phyloP scores from a whole-genome alignment of 495 filamentous ascomycete species.

The Penicillium herquei region DNA sequence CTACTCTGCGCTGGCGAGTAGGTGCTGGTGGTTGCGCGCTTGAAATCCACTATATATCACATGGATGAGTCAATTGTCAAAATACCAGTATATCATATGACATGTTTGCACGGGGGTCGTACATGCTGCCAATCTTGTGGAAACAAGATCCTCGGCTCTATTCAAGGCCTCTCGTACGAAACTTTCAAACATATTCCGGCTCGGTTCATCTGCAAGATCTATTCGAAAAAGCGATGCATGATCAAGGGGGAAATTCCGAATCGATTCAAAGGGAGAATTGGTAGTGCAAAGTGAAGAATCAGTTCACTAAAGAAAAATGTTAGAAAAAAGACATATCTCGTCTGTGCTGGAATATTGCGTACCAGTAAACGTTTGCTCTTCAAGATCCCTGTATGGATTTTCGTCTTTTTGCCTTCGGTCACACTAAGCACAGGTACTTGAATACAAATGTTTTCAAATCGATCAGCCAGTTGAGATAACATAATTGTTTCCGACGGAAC shows the following conservation, averaged over 20 bases:
- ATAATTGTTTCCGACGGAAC: constrained; percentile 2
- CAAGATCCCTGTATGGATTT: neutral
- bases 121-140: neutral
- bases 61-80: neutral
- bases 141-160: neutral
- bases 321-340: neutral
- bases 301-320: neutral
- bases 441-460: constrained; percentile 16
- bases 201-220: neutral
- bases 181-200: neutral
- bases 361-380: neutral
- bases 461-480: constrained; percentile 15
- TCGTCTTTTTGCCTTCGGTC: neutral
- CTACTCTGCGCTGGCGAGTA: neutral
- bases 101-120: neutral
- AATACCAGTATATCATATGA: neutral
- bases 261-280: neutral
- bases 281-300: neutral
- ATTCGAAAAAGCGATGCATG: neutral
- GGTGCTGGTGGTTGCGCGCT: neutral
- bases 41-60: neutral
- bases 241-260: neutral
- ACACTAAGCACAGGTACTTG: constrained; percentile 21
- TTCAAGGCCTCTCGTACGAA: neutral
- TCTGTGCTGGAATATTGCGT: neutral